Percentiles rank a stretch among this genome's conserved stretches.
Conservation (phyloP, 2,329 filamentous ascomycete genomes). For the Diaporthe amygdali region DNA sequence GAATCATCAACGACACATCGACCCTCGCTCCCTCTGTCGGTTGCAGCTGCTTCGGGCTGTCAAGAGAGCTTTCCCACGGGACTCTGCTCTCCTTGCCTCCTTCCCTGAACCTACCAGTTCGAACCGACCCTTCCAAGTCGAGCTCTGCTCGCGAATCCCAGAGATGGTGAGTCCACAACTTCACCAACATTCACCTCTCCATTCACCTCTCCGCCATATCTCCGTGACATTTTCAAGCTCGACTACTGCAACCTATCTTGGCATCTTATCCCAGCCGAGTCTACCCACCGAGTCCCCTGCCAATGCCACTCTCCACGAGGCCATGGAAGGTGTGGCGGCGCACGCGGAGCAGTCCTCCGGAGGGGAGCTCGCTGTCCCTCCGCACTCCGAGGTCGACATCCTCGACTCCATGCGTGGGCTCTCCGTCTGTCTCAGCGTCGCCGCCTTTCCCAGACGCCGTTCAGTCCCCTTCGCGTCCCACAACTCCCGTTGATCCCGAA, state of each 20-base stretch:
- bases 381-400: constrained; percentile 15
- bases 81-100: constrained; percentile 3
- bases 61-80: neutral
- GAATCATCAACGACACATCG: neutral
- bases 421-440: constrained; percentile 15
- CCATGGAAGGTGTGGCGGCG: constrained; percentile 21
- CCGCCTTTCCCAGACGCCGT: neutral
- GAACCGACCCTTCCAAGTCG: neutral
- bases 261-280: constrained; percentile 19
- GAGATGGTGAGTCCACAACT: constrained; percentile 24
- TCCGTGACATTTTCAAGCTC: neutral
- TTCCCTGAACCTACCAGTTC: neutral
- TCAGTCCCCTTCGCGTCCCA: constrained; percentile 5
- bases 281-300: neutral
- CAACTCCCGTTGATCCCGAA: constrained; percentile 1
- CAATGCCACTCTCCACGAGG: constrained; percentile 18
- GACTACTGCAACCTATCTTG: constrained; percentile 5
- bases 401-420: constrained; percentile 40
- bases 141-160: constrained; percentile 12
- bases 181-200: constrained; percentile 1
- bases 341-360: constrained; percentile 22
- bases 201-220: constrained; percentile 4
- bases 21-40: neutral
- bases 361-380: constrained; percentile 11
- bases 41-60: constrained; percentile 18